Evolutionary conservation across 1,139 yeast genomes (phyloP), one percentile per base, ranked within the genome.

Genomic region (Nadsonia starkeyi-henricii): DNA sequence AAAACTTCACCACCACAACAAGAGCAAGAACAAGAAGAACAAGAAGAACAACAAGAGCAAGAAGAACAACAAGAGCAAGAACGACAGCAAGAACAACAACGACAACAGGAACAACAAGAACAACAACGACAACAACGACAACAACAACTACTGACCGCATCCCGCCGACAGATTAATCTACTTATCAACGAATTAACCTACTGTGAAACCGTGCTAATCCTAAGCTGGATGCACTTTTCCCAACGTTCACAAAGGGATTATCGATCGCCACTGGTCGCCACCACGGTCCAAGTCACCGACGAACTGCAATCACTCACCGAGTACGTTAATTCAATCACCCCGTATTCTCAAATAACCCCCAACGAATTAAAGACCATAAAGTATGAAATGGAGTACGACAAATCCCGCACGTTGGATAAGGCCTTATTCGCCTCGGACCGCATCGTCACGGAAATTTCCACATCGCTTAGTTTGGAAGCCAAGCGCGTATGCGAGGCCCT

Each of bases 401-500:
- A 74, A 48, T 71, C 77, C n/a, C 57, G 63, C 3, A 65, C 70
- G 47, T 72, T 81, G 47, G 95, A 86, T 58, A 76, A 77, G 43
- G 64, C 85, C 50, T 69, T 86, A 42, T 77, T 82, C 20, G 71
- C 75, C 44, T 79, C 89, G 49, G 95, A 86, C 62, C 70, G 94
- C 53, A 74, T 85, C 20, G 75, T 83, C 50, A 84, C 91, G 54
- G 95, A 85, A 59, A 81, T 86, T 52, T 85, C 82, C 62, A 86
- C 96, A 0, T 81, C 93, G 0, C 67, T 85, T 47, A 77, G 88
- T 30, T 66, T 85, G 48, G 85, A 84, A 57, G 67, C 85, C 42
- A 70, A 94, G 50, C 77, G 79, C 53, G 68, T 84, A n/a, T 75
- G 75, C 47, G 94, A 85, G 59, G 72, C 79, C 47, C 67, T 81